Conservation (phyloP, 1,284 basidiomycete genomes). For the Sporisorium graminicola region DNA sequence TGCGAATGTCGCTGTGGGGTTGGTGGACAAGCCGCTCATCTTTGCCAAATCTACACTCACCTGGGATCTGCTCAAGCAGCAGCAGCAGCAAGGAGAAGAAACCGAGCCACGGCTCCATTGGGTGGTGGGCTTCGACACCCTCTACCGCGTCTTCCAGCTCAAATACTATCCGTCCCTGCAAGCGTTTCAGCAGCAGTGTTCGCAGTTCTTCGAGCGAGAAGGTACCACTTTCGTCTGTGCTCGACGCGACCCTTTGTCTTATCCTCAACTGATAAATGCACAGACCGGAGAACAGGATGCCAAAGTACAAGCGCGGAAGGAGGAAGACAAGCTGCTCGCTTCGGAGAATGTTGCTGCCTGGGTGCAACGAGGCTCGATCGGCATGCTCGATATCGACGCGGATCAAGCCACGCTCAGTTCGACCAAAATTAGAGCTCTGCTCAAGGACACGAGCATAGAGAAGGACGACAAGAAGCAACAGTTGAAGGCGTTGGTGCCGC, state of each 20-base stretch:
- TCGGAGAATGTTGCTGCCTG: slow-evolving; percentile 37
- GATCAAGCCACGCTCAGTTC: slow-evolving; percentile 49
- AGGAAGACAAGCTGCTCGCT: slow-evolving; percentile 38
- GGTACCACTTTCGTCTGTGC: slow-evolving; percentile 75
- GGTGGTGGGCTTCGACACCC: slow-evolving; percentile 87
- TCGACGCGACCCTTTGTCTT: slow-evolving; percentile 40
- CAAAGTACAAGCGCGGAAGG: slow-evolving; percentile 12
- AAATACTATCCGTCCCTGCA: slow-evolving; percentile 78
- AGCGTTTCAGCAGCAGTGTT: slow-evolving; percentile 75
- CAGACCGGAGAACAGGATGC: neutral
- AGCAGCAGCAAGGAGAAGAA: neutral
- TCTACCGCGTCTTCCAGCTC: slow-evolving; percentile 83
- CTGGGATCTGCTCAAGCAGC: slow-evolving; percentile 73
- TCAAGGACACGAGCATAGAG: slow-evolving; percentile 15
- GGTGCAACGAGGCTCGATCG: slow-evolving; percentile 38
- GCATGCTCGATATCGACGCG: slow-evolving; percentile 47
- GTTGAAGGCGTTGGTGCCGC: slow-evolving; percentile 41
- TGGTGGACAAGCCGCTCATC: slow-evolving; percentile 89
- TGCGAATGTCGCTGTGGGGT: slow-evolving; percentile 80
- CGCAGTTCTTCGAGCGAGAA: slow-evolving; percentile 75
- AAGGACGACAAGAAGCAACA: slow-evolving; percentile 10
- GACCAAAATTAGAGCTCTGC: slow-evolving; percentile 40
- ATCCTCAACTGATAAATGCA: slow-evolving; percentile 11
- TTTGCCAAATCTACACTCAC: slow-evolving; percentile 80
- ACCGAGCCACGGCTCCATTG: slow-evolving; percentile 73